Percentiles rank a stretch among this genome's conserved stretches.
Evolutionary conservation across 768 basidiomycete genomes (phyloP).

Genomic region (Leccinellum luteum): DNA sequence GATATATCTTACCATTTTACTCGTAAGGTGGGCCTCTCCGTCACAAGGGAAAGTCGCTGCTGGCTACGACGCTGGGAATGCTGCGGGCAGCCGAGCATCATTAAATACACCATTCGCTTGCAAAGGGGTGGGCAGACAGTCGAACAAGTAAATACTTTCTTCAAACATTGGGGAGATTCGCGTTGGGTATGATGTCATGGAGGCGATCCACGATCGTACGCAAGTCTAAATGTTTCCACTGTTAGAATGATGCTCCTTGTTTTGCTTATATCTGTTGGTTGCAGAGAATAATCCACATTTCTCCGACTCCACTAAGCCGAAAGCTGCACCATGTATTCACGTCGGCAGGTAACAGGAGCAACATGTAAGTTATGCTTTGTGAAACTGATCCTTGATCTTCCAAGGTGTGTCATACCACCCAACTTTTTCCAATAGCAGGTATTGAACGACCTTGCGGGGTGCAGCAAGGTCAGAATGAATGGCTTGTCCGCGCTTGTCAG

Average conservation of each 20-base stretch:
- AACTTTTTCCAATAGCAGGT: conserved; percentile 53
- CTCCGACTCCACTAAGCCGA: no score
- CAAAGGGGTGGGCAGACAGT: neutral
- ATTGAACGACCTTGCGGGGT: conserved; percentile 40
- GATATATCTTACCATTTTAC: conserved; percentile 2
- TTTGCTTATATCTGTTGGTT: neutral
- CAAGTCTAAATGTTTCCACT: neutral
- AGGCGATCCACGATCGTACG: no score
- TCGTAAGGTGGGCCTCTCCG: neutral
- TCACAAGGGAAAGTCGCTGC: neutral
- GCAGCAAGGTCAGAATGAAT: conserved; percentile 21
- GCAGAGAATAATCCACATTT: neutral
- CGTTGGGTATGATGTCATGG: no score
- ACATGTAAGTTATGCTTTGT: conserved; percentile 20
- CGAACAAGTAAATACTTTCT: no score
- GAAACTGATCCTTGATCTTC: conserved; percentile 60
- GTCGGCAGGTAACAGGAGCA: neutral
- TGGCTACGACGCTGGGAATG: neutral
- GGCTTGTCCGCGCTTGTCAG: conserved; percentile 31
- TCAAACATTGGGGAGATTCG: no score
- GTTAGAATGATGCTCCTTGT: neutral
- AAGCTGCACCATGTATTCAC: neutral
- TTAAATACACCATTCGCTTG: neutral
- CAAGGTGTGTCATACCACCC: conserved; percentile 70
- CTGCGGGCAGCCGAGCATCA: neutral